phyloP scores from a whole-genome alignment of 148 eudicot genomes.

The Arctostaphylos glauca region DNA sequence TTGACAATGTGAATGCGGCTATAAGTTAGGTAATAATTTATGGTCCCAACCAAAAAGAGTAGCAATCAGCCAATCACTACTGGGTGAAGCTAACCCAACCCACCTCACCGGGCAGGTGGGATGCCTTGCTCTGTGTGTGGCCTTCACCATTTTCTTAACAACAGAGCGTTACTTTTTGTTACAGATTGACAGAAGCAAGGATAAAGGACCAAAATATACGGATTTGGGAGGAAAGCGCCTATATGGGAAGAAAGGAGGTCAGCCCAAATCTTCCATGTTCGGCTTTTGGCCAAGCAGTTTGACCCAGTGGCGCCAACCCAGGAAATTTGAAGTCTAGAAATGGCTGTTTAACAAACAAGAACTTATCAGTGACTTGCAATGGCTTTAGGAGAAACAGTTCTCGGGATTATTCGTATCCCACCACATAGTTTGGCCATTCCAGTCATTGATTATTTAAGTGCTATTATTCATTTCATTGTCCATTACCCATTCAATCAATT shows the following conservation, averaged over 20 bases:
- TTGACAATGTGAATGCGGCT: too few species aligned
- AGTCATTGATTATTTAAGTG: slow-evolving; percentile 35
- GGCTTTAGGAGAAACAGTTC: slow-evolving; percentile 23
- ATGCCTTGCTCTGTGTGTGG: background rate
- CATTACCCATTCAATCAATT: slow-evolving; percentile 37
- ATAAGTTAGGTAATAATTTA: background rate
- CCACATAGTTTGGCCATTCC: slow-evolving; percentile 21
- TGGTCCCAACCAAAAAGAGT: background rate
- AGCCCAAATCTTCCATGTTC: slow-evolving; percentile 50
- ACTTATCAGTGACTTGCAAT: slow-evolving; percentile 22
- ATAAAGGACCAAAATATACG: slow-evolving; percentile 74
- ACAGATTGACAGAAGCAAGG: slow-evolving; percentile 92
- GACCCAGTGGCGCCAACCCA: slow-evolving; percentile 84
- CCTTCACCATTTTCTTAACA: slow-evolving; percentile 6
- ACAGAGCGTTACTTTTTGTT: background rate
- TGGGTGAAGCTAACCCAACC: background rate
- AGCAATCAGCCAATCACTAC: background rate
- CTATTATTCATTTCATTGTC: slow-evolving; percentile 30
- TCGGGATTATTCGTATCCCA: slow-evolving; percentile 14
- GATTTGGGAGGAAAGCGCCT: slow-evolving; percentile 88
- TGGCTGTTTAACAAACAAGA: slow-evolving; percentile 5
- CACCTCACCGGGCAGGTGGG: background rate
- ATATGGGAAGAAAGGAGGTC: slow-evolving; percentile 65
- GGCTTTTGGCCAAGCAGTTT: slow-evolving; percentile 61
- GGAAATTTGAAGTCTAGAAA: slow-evolving; percentile 69